Base-by-base conservation (phyloP, 2,329 filamentous ascomycete species). In the Aspergillus sp. region DNA sequence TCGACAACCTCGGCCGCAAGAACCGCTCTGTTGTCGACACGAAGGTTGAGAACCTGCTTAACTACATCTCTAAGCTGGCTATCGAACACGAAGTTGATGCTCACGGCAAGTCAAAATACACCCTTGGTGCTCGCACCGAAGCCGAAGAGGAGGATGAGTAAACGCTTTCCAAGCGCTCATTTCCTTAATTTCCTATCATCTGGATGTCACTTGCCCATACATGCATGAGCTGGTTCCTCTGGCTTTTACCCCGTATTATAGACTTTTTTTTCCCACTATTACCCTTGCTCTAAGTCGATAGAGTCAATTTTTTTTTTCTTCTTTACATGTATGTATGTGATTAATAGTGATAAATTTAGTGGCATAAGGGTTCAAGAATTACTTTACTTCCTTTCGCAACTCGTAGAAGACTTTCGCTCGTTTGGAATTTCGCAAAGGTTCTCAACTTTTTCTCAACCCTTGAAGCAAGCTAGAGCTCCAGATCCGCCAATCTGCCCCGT, bases 1-100 rank as follows among this genome's bases (percentile, higher is more conserved):
- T 80, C 54, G 76, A 79, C 73, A 80, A 81, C 73, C 77, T 82
- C 58, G 80, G 80, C 66, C 80, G 80, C 67, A 77, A 78, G 73
- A 80, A 75, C 70, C 77, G 80, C 64, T 79, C 76, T 68, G 76
- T 76, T 64, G 76, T 77, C 57, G 80, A 82, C 69, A 81, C 79
- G 64, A 74, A 80, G 69, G 79, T 82, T 70, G 80, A 82, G 79
- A 82, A 82, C 72, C 77, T 82, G 67, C 74, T 82, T 59, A 75
- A 73, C 48, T 78, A 81, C 69, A 75, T 82, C 51, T 79, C 78
- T 73, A 80, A 81, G 72, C 75, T 82, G 50, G 79, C 80, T 55
- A 67, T 82, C 52, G 79, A 82, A 71, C 78, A 80, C 67, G 79
- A 81, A 73, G 70, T 66, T 35, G 78, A 81, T 66, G 68, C 73